phyloP scores from a whole-genome alignment of 2,329 filamentous ascomycete species.

The Trichoderma afroharzianum region DNA sequence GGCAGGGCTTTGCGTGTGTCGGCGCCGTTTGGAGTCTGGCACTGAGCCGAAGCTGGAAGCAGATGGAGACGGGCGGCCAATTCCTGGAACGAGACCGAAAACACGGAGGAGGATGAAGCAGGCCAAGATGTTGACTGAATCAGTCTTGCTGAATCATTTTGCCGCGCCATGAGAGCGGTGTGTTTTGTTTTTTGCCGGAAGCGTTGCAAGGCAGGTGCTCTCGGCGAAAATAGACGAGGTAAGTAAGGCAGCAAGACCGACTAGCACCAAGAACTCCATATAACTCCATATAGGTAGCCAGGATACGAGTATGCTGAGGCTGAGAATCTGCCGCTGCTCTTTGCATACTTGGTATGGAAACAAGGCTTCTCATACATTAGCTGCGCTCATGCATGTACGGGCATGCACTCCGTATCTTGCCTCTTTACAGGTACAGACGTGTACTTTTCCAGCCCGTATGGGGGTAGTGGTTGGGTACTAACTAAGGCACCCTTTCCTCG shows the following conservation, averaged over 20 bases:
- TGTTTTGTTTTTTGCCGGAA: background rate
- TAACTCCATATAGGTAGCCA: background rate
- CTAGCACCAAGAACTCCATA: background rate
- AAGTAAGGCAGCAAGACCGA: background rate
- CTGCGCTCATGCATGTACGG: background rate
- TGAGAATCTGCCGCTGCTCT: background rate
- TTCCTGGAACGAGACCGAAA: constrained; percentile 5
- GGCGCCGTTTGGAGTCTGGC: constrained; percentile 11
- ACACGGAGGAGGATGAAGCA: constrained; percentile 2
- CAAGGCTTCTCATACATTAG: background rate
- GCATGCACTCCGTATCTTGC: background rate
- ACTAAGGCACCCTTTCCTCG: background rate
- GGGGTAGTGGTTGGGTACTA: background rate
- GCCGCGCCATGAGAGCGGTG: background rate
- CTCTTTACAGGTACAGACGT: background rate
- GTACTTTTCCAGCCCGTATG: background rate
- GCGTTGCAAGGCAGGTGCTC: background rate
- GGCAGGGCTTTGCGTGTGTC: constrained; percentile 1
- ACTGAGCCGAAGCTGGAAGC: background rate
- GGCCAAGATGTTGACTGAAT: background rate
- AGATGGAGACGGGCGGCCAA: background rate
- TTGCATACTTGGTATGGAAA: background rate
- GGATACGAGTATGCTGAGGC: background rate
- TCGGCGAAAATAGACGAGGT: background rate
- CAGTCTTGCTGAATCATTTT: background rate